Percentiles rank a stretch among this genome's conserved stretches.
Conservation (phyloP, 2,329 filamentous ascomycete species). For the Fusarium sp. region DNA sequence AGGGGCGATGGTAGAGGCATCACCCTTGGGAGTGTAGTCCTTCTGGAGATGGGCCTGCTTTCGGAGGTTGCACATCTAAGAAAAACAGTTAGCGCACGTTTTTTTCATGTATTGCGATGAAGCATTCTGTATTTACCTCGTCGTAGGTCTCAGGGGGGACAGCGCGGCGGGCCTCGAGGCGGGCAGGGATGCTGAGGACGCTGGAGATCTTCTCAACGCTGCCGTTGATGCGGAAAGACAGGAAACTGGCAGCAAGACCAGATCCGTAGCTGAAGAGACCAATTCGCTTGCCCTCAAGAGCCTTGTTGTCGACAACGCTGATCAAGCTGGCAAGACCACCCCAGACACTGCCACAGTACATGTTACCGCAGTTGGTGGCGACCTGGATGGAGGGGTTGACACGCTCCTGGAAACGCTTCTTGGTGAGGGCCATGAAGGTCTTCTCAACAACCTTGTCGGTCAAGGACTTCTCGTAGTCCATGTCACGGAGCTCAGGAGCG, state of each 20-base stretch:
- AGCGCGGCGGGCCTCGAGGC: slow-evolving; percentile 70
- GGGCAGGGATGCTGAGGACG: slow-evolving; percentile 73
- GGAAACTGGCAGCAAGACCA: slow-evolving; percentile 75
- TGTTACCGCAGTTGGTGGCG: slow-evolving; percentile 78
- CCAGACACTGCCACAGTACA: slow-evolving; percentile 78
- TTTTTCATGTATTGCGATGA: background rate
- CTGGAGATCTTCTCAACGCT: slow-evolving; percentile 74
- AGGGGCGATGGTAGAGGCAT: slow-evolving; percentile 69
- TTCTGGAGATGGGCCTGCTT: slow-evolving; percentile 87
- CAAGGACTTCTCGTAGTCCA: slow-evolving; percentile 82
- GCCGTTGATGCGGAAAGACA: slow-evolving; percentile 77
- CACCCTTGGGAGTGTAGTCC: slow-evolving; percentile 76
- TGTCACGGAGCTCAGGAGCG: slow-evolving; percentile 76
- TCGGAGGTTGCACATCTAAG: slow-evolving; percentile 79
- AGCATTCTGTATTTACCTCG: slow-evolving; percentile 61
- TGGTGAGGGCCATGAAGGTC: slow-evolving; percentile 83
- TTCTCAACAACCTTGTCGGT: slow-evolving; percentile 86
- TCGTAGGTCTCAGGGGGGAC: slow-evolving; percentile 80
- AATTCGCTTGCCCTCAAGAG: slow-evolving; percentile 75
- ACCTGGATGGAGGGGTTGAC: slow-evolving; percentile 78
- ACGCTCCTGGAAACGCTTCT: slow-evolving; percentile 85
- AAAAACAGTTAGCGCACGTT: slow-evolving; percentile 32
- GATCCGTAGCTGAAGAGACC: slow-evolving; percentile 84
- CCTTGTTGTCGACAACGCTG: slow-evolving; percentile 68
- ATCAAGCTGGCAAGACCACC: slow-evolving; percentile 78